Percentiles rank a stretch among this genome's conserved stretches.
Conservation (phyloP, 2,329 filamentous ascomycete species). For the Cladosporium sp. region DNA sequence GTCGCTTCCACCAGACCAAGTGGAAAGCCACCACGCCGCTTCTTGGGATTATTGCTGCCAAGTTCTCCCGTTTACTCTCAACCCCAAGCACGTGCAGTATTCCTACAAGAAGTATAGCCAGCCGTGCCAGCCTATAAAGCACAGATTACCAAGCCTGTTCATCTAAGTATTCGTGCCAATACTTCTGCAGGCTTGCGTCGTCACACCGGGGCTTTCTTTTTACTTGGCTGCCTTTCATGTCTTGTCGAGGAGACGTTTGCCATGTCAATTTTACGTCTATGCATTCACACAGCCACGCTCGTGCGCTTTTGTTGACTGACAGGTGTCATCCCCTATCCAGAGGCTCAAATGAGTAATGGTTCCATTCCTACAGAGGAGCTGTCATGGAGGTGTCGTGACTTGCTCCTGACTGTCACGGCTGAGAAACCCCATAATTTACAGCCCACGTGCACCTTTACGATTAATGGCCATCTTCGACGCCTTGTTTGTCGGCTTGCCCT, state of each 20-base stretch:
- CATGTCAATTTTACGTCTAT: background rate
- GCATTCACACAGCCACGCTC: background rate
- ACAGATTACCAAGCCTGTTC: background rate
- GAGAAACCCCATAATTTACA: no score
- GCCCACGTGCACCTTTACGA: background rate
- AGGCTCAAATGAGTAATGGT: background rate
- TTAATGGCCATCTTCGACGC: background rate
- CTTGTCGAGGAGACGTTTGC: background rate
- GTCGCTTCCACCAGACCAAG: background rate
- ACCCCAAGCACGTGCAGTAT: background rate
- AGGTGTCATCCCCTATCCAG: conserved; percentile 1
- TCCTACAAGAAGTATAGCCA: background rate
- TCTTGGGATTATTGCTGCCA: background rate
- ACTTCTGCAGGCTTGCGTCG: background rate
- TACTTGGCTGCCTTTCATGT: background rate
- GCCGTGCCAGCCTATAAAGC: background rate
- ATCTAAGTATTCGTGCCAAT: background rate
- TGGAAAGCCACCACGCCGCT: background rate
- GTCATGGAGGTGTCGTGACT: background rate
- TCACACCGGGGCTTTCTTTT: background rate
- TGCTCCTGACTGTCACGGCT: no score
- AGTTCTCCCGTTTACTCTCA: background rate
- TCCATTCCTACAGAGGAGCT: background rate
- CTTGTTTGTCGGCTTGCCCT: background rate
- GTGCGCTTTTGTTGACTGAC: background rate